Evolutionary conservation across 768 basidiomycete species (phyloP).

Genomic region (Mycena metata): DNA sequence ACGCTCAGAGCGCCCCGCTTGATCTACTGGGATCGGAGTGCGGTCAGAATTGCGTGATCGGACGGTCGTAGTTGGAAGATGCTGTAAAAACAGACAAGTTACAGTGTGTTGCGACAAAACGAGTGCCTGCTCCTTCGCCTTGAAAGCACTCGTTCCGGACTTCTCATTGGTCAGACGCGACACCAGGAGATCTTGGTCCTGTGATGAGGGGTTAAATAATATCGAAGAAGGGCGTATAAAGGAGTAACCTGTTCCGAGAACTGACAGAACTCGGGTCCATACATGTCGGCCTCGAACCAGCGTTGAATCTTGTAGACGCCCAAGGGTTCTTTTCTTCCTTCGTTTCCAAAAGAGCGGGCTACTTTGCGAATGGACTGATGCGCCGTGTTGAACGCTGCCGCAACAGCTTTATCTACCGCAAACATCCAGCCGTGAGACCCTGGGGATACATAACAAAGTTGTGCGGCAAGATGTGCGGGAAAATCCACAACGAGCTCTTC

Average conservation of each 20-base stretch:
- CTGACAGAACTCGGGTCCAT: constrained; percentile 1
- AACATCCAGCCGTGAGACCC: neutral
- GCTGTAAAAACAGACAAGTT: neutral
- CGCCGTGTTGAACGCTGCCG: neutral
- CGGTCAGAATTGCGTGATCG: neutral
- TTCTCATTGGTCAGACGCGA: neutral
- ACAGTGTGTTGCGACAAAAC: constrained; percentile 1
- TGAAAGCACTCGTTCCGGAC: neutral
- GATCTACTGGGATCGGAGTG: no score
- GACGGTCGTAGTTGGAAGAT: neutral
- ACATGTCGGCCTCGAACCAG: constrained; percentile 9
- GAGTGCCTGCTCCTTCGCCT: neutral
- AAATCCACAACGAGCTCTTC: neutral
- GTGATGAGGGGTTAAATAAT: neutral
- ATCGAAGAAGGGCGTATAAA: neutral
- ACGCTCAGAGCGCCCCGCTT: no score
- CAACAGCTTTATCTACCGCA: neutral
- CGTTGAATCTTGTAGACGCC: neutral
- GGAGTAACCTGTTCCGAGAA: neutral
- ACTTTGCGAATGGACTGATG: neutral
- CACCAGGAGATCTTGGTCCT: neutral
- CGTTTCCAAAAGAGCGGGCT: neutral
- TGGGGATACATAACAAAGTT: neutral
- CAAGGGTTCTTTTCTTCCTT: neutral
- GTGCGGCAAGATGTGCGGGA: neutral